Conservation (phyloP, 2,329 filamentous ascomycete genomes). For the Fusarium scirpi region DNA sequence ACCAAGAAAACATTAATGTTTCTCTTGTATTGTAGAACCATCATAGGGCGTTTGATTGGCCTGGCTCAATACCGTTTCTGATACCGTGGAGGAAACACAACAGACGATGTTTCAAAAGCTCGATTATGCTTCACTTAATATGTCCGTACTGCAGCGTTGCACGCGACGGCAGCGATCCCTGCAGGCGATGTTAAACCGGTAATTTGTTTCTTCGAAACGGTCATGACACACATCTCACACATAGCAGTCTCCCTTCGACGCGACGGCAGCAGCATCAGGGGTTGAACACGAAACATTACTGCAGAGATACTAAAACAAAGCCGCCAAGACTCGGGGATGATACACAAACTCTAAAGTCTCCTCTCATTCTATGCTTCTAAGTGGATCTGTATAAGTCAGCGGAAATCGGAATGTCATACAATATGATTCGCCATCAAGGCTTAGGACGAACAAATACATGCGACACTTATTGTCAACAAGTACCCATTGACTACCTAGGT, state of each 20-base stretch:
- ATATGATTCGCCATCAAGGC: background rate
- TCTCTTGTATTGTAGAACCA: background rate
- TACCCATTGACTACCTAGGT: background rate
- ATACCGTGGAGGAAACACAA: background rate
- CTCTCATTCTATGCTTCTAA: background rate
- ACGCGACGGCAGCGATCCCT: slow-evolving; percentile 23
- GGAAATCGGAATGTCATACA: background rate
- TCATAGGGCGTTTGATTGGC: background rate
- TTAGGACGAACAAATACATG: background rate
- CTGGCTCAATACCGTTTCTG: background rate
- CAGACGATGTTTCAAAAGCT: background rate
- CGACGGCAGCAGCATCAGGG: background rate
- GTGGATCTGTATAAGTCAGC: slow-evolving; percentile 7
- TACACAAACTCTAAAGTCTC: background rate
- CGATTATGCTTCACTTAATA: slow-evolving; percentile 1
- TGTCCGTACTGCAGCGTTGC: slow-evolving; percentile 3
- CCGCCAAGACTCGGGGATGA: background rate
- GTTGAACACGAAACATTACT: background rate
- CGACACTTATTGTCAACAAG: background rate
- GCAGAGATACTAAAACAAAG: slow-evolving; percentile 1
- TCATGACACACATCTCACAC: slow-evolving; percentile 11
- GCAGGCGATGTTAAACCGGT: slow-evolving; percentile 11
- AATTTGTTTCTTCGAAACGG: slow-evolving; percentile 10
- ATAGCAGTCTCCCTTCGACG: background rate
- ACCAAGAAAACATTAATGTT: background rate